Evolutionary conservation across 2,329 filamentous ascomycete species (phyloP).

Genomic region (Fusarium sp.): DNA sequence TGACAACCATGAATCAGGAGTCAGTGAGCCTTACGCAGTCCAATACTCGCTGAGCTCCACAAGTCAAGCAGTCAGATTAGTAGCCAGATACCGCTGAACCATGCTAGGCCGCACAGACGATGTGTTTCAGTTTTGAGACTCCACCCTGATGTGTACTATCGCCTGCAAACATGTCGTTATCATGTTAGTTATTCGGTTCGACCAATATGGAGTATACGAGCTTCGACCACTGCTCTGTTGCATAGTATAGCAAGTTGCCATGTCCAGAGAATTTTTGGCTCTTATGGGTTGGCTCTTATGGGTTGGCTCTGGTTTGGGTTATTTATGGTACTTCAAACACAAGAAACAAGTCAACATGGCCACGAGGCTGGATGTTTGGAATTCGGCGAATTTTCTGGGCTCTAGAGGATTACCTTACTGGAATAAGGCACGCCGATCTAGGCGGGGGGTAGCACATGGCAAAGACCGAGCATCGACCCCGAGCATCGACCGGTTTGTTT

Average conservation of each 20-base stretch:
- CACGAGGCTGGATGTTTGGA: constrained; percentile 15
- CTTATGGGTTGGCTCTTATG: neutral
- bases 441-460: constrained; percentile 46
- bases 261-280: neutral
- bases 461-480: constrained; percentile 38
- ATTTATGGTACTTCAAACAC: constrained; percentile 5
- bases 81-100: constrained; percentile 36
- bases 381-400: constrained; percentile 39
- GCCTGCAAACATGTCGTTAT: constrained; percentile 22
- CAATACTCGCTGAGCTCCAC: constrained; percentile 42
- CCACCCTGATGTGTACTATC: constrained; percentile 34
- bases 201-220: neutral
- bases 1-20: constrained; percentile 47
- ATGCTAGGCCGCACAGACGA: constrained; percentile 41
- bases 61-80: constrained; percentile 44
- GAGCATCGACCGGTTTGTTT: constrained; percentile 38
- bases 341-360: constrained; percentile 2
- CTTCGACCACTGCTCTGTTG: neutral
- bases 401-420: constrained; percentile 24
- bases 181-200: constrained; percentile 7
- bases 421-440: constrained; percentile 38
- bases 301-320: neutral
- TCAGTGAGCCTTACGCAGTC: constrained; percentile 30
- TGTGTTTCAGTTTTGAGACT: constrained; percentile 43
- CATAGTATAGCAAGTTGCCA: neutral